Percentiles rank a stretch among this genome's conserved stretches.
Conservation (phyloP, 306 rosid genomes). For the Inga leiocalycina region DNA sequence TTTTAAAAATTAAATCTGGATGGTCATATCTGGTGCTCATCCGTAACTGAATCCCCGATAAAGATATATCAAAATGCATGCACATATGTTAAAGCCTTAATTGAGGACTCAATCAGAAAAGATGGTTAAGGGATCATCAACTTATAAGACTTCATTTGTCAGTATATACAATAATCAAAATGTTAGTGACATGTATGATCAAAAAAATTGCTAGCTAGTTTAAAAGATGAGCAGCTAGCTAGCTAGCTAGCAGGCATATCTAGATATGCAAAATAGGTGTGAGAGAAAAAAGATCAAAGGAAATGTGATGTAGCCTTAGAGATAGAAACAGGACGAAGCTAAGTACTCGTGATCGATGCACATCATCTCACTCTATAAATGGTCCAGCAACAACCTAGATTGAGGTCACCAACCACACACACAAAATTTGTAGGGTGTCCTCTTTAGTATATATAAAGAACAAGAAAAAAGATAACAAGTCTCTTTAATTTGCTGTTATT, state of each 20-base stretch:
- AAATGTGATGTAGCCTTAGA: constrained; percentile 36
- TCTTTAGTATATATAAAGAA: constrained; percentile 31
- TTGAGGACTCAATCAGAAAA: background rate
- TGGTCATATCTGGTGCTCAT: too few species aligned
- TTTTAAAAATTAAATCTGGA: too few species aligned
- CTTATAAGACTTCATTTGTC: background rate
- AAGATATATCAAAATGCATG: background rate
- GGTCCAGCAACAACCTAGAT: constrained; percentile 26
- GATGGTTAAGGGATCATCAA: background rate
- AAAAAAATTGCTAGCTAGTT: background rate
- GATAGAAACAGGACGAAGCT: constrained; percentile 29
- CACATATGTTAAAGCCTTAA: background rate
- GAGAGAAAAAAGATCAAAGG: constrained; percentile 31
- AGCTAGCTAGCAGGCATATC: constrained; percentile 2
- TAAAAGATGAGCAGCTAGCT: background rate
- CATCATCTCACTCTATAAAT: constrained; percentile 21
- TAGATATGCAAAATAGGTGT: constrained; percentile 30
- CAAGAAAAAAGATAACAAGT: background rate
- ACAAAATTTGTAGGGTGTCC: constrained; percentile 10
- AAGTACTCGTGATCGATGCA: constrained; percentile 10
- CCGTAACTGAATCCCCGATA: background rate
- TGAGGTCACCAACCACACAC: constrained; percentile 14
- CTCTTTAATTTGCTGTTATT: constrained; percentile 15
- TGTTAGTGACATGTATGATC: background rate
- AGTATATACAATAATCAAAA: background rate